Conservation (phyloP, 2,329 filamentous ascomycete genomes). For the Aureobasidium musti region DNA sequence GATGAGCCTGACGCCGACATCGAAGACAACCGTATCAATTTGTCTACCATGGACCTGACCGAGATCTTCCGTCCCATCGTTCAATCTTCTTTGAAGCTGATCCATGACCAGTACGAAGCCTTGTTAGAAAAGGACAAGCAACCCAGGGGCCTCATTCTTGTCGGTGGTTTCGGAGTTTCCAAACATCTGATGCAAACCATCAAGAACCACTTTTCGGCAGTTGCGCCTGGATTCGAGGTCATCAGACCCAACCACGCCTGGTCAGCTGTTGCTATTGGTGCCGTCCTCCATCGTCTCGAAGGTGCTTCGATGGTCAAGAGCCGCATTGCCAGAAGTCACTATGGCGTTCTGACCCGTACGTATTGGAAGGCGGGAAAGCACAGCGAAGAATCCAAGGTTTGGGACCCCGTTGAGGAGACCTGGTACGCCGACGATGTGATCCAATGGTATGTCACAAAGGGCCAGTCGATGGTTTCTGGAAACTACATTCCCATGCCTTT, state of each 20-base stretch:
- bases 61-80: constrained; percentile 65
- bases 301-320: constrained; percentile 53
- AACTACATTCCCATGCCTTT: neutral
- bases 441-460: constrained; percentile 71
- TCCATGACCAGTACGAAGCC: constrained; percentile 49
- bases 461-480: neutral
- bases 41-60: constrained; percentile 69
- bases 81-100: constrained; percentile 50
- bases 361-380: constrained; percentile 73
- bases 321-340: constrained; percentile 25
- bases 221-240: constrained; percentile 58
- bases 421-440: constrained; percentile 85
- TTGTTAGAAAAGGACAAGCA: constrained; percentile 45
- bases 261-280: constrained; percentile 76
- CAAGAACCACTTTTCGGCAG: constrained; percentile 65
- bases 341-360: constrained; percentile 1
- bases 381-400: constrained; percentile 71
- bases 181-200: constrained; percentile 68
- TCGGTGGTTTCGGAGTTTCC: constrained; percentile 78
- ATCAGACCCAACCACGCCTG: constrained; percentile 76
- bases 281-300: constrained; percentile 72
- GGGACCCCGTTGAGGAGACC: constrained; percentile 76
- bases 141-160: constrained; percentile 70
- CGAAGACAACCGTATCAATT: constrained; percentile 74
- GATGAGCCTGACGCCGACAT: constrained; percentile 69